A percentile compares a stretch with the other conserved stretches of the same genome.
Evolutionary conservation across 108 stramenopile species (phyloP).

Genomic region (Conticribra guillardii): DNA sequence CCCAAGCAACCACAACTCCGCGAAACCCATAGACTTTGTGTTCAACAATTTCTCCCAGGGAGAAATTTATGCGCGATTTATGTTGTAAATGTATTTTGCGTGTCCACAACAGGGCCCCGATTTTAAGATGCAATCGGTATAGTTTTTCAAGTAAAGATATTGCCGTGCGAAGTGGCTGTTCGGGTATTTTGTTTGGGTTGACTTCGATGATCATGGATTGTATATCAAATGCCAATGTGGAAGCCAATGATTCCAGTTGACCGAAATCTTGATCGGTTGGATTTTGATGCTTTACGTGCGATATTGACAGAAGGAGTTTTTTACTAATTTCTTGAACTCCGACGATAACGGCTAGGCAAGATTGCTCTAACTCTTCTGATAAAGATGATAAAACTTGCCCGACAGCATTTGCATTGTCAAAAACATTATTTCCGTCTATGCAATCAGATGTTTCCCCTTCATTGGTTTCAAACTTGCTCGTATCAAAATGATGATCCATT

Average conservation of each 20-base stretch:
- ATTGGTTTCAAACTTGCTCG: no score
- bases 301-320: slow-evolving; percentile 24
- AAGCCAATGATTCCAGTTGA: slow-evolving; percentile 7
- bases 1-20: slow-evolving; percentile 80
- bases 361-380: slow-evolving; percentile 4
- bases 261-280: slow-evolving; percentile 15
- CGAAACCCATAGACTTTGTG: slow-evolving; percentile 80
- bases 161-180: slow-evolving; percentile 15
- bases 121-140: slow-evolving; percentile 47
- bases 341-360: not conserved
- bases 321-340: slow-evolving; percentile 12
- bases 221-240: slow-evolving; percentile 15
- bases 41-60: slow-evolving; percentile 69
- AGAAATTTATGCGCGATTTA: slow-evolving; percentile 50
- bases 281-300: slow-evolving; percentile 34
- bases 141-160: slow-evolving; percentile 48
- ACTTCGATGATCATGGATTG: slow-evolving; percentile 1
- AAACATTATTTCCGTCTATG: no score
- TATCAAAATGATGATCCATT: slow-evolving; percentile 40
- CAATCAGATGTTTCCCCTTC: no score
- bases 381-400: slow-evolving; percentile 25
- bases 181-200: slow-evolving; percentile 14
- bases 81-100: slow-evolving; percentile 47
- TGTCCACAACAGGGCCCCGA: slow-evolving; percentile 59
- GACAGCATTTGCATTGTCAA: slow-evolving; percentile 15